Conservation (phyloP, 2,329 filamentous ascomycete species). For the Pseudogymnoascus sp. region DNA sequence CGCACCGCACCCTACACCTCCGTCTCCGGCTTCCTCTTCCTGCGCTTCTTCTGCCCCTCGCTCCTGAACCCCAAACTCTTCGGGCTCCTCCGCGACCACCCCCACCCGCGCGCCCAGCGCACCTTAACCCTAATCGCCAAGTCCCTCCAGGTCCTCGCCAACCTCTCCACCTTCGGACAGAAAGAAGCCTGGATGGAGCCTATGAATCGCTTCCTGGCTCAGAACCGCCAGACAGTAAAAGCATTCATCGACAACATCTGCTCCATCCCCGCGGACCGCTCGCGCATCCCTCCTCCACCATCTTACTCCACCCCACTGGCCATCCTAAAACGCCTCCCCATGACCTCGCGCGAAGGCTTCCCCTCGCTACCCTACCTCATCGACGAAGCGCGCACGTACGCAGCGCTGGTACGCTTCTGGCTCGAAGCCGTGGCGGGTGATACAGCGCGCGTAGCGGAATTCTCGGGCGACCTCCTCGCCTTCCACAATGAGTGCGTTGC, state of each 20-base stretch:
- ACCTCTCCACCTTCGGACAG: slow-evolving; percentile 83
- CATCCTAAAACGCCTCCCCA: slow-evolving; percentile 74
- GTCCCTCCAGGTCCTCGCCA: slow-evolving; percentile 81
- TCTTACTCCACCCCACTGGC: slow-evolving; percentile 90
- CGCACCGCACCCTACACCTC: slow-evolving; percentile 87
- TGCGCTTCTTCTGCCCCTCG: slow-evolving; percentile 94
- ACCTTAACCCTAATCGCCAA: slow-evolving; percentile 91
- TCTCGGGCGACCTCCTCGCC: slow-evolving; percentile 24
- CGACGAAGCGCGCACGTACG: slow-evolving; percentile 78
- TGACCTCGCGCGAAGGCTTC: slow-evolving; percentile 80
- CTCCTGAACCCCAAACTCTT: slow-evolving; percentile 93
- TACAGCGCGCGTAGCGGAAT: slow-evolving; percentile 7
- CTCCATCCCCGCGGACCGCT: slow-evolving; percentile 65
- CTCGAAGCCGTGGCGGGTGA: slow-evolving; percentile 41
- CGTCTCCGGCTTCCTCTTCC: slow-evolving; percentile 87
- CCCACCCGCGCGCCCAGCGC: slow-evolving; percentile 71
- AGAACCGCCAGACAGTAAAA: slow-evolving; percentile 73
- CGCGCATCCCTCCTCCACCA: slow-evolving; percentile 59
- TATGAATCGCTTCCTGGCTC: slow-evolving; percentile 81
- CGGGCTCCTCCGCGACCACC: slow-evolving; percentile 74
- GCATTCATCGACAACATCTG: slow-evolving; percentile 82
- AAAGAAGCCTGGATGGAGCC: slow-evolving; percentile 99
- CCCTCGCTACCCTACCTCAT: slow-evolving; percentile 89
- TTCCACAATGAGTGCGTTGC: slow-evolving; percentile 26
- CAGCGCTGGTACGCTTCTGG: slow-evolving; percentile 76